These are phyloP conservation scores for Aspergillus biplanus DNA, from an alignment of 495 filamentous ascomycete genomes.

Conservation along the genomic window DNA sequence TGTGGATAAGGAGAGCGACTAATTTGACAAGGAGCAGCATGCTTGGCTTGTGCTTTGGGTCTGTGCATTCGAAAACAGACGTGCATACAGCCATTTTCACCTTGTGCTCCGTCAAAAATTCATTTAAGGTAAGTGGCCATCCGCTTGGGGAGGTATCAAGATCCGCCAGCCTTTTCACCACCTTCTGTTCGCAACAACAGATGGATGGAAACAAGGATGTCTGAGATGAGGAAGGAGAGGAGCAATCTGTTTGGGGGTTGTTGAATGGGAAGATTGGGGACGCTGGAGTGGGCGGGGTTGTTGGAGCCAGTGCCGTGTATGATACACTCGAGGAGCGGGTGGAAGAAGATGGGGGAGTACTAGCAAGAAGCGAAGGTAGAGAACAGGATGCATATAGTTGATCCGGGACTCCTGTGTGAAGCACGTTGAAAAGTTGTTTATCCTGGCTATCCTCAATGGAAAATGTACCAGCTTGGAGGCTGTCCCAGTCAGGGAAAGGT, in stretches of 20 bases:
- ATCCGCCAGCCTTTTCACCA: neutral
- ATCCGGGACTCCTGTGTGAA: neutral
- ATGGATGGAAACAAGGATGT: neutral
- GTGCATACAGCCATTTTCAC: constrained; percentile 14
- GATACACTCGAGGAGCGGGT: neutral
- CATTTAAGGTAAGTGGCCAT: neutral
- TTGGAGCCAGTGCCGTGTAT: neutral
- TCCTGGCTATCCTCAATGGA: neutral
- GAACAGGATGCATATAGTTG: neutral
- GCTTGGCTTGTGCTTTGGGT: constrained; percentile 4
- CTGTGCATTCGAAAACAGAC: constrained; percentile 7
- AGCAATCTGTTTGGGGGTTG: neutral
- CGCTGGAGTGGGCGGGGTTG: neutral
- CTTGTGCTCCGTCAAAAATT: constrained; percentile 13
- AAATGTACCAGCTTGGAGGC: neutral
- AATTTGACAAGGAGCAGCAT: constrained; percentile 10
- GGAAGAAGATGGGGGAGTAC: neutral
- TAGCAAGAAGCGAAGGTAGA: neutral
- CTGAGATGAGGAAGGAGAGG: neutral
- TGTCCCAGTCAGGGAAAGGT: constrained; percentile 3
- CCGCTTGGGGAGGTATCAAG: neutral
- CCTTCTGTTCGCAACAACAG: neutral
- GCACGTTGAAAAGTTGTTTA: neutral
- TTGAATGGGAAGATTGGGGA: neutral
- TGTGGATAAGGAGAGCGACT: constrained; percentile 14